Conservation (phyloP, 2,329 filamentous ascomycete species). For the Apiospora pterosperma region DNA sequence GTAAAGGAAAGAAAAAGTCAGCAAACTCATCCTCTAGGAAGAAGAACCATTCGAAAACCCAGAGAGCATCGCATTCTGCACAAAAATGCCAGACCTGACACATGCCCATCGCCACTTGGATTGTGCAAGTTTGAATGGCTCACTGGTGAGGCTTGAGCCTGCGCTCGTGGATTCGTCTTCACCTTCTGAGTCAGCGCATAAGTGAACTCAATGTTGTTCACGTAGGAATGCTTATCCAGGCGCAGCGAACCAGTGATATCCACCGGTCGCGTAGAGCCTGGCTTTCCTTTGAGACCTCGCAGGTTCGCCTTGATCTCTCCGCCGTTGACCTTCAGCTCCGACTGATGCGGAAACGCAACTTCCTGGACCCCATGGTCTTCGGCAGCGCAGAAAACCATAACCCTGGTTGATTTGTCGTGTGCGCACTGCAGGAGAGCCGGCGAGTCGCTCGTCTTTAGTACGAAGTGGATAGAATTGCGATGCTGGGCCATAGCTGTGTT, state of each 20-base stretch:
- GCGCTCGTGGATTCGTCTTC: constrained; percentile 29
- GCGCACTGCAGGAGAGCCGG: constrained; percentile 53
- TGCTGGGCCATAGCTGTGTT: constrained; percentile 52
- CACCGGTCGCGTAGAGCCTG: constrained; percentile 87
- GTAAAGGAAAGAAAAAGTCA: constrained; percentile 7
- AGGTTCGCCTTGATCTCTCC: constrained; percentile 90
- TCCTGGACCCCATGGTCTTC: constrained; percentile 66
- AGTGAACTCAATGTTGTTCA: constrained; percentile 78
- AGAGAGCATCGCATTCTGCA: neutral
- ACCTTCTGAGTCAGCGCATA: constrained; percentile 91
- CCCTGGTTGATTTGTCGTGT: constrained; percentile 58
- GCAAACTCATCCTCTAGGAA: neutral
- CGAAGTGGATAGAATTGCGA: constrained; percentile 43
- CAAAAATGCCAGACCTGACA: neutral
- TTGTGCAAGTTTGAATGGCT: constrained; percentile 16
- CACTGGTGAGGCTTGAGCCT: constrained; percentile 21
- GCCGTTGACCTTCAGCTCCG: constrained; percentile 86
- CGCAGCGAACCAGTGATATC: constrained; percentile 81
- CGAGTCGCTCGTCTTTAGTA: constrained; percentile 47
- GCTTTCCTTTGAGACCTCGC: constrained; percentile 92
- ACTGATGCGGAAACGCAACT: constrained; percentile 85
- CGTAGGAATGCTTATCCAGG: constrained; percentile 63
- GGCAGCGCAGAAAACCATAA: constrained; percentile 81
- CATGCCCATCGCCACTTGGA: constrained; percentile 12
- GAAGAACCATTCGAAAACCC: neutral